Conservation (phyloP, 345 rosid genomes). For the Boechera divaricarpa region DNA sequence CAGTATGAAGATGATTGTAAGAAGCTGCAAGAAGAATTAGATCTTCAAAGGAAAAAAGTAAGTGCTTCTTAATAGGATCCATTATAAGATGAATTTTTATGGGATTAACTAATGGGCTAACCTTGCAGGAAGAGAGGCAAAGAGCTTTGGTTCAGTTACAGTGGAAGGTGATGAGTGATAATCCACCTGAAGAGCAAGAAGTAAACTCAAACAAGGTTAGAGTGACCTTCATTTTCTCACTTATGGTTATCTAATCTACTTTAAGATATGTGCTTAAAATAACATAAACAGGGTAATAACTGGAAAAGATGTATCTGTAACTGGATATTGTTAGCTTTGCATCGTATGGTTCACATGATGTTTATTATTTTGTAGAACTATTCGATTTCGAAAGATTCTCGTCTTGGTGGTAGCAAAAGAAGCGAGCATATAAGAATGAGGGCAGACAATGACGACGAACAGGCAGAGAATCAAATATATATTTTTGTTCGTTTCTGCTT, state of each 20-base stretch:
- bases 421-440: background rate
- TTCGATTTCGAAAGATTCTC: slow-evolving; percentile 17
- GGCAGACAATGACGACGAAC: slow-evolving; percentile 17
- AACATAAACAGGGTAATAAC: background rate
- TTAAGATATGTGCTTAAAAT: background rate
- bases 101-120: background rate
- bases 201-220: slow-evolving; percentile 29
- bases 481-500: background rate
- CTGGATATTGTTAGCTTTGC: background rate
- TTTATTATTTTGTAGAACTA: slow-evolving; percentile 12
- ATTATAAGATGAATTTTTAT: background rate
- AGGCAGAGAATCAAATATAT: slow-evolving; percentile 11
- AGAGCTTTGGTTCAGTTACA: slow-evolving; percentile 26
- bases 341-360: background rate
- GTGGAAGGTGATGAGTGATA: slow-evolving; percentile 33
- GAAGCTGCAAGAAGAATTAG: slow-evolving; percentile 30
- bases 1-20: slow-evolving; percentile 32
- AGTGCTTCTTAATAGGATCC: background rate
- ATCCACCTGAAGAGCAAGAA: slow-evolving; percentile 32
- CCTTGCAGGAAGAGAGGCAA: slow-evolving; percentile 25
- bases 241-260: background rate
- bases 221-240: background rate
- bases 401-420: slow-evolving; percentile 24
- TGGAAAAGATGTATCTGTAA: slow-evolving; percentile 2
- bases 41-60: slow-evolving; percentile 28